phyloP scores from a whole-genome alignment of 768 basidiomycete genomes.

The Boletales sp. region DNA sequence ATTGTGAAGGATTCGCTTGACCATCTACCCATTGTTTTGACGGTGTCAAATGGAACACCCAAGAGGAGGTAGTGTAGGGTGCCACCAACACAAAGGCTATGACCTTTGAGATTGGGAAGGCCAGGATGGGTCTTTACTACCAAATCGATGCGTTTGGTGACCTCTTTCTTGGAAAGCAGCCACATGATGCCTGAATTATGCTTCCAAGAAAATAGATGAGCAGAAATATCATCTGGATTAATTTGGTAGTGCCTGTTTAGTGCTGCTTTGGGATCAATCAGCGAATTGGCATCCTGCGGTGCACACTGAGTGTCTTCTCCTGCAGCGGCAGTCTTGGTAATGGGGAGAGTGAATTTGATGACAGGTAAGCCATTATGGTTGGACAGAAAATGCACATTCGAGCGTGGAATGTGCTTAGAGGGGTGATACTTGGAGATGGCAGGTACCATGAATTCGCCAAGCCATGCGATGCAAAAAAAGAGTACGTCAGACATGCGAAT shows the following conservation, averaged over 20 bases:
- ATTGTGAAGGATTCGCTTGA: conserved; percentile 26
- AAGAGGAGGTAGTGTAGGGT: conserved; percentile 25
- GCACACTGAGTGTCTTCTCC: neutral
- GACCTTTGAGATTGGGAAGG: conserved; percentile 9
- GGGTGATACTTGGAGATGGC: neutral
- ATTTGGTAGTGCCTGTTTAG: neutral
- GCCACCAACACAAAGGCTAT: conserved; percentile 30
- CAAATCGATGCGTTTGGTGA: neutral
- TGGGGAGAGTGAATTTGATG: neutral
- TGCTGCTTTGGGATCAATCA: neutral
- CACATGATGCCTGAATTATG: neutral
- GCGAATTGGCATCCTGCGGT: neutral
- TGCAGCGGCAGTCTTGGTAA: neutral
- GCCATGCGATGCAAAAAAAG: conserved; percentile 33
- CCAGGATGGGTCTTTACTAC: neutral
- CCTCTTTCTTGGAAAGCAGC: neutral
- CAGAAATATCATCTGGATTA: neutral
- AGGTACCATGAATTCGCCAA: conserved; percentile 26
- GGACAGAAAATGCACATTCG: neutral
- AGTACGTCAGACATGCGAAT: conserved; percentile 34
- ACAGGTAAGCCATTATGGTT: neutral
- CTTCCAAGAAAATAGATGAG: conserved; percentile 3
- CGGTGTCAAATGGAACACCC: conserved; percentile 29
- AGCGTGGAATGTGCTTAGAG: neutral
- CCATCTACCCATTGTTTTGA: conserved; percentile 35